Base-by-base conservation (phyloP, 257 asterid genomes). In the Jacaranda copaia region DNA sequence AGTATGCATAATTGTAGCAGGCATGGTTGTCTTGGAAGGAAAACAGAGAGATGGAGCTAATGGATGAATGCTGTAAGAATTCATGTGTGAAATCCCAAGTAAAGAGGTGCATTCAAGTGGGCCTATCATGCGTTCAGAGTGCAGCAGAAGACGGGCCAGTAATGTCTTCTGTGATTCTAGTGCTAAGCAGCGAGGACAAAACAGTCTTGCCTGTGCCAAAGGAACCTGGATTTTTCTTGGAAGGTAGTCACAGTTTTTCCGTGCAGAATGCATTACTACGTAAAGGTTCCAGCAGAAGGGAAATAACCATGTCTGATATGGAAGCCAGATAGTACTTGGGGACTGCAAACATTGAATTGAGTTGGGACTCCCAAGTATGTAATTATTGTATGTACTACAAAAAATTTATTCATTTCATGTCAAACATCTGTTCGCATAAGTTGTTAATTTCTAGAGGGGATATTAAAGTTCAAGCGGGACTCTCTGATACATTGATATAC, bases 71-170 rank as follows among this genome's bases (percentile, higher is more conserved):
- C 12, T 69, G n/a, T 49, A 13, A 36, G 0, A 18, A 6, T 46
- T 42, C 56, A 5, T 69, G 3, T 16, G 76, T 25, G 35, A 71
- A 68, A 58, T 58, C 64, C 3, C 71, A 77, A 59, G 76, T 68
- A 7, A 58, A 16, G 81, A 77, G 70, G 51, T 77, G 81, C 32
- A 58, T 77, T 57, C 81, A 77, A 45, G 63, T 77, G 0, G 70
- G 81, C 2, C 32, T 77, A 58, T 58, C 68, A 35, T 77, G 81
- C 16, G 45, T 68, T 46, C 81, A 77, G 52, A 77, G 35, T 1
- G 8, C 0, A 6, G 75, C 62, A 59, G 63, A 68, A n/a, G 62
- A 68, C 15, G 57, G 81, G 7, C 81, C 75, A 0, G 6, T 57
- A 43, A 77, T 68, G 75, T 32, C 75, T 2, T 57, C 81, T 6